Base-by-base conservation (phyloP, 768 basidiomycete species). In the Amylocystis lapponica region DNA sequence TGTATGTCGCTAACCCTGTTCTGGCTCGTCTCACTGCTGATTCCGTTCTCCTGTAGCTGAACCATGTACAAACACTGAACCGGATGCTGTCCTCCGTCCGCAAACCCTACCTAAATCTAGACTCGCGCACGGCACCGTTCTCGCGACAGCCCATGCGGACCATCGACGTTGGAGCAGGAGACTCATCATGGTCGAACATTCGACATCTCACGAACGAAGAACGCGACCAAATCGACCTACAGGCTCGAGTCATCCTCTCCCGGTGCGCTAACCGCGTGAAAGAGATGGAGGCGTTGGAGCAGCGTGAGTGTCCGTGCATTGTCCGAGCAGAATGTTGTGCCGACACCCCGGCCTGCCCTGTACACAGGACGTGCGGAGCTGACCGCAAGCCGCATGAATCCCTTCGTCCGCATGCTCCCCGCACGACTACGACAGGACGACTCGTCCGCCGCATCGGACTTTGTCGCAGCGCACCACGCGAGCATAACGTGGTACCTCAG, bases 171-270 rank as follows among this genome's bases (percentile, higher is more conserved):
- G 43, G 48, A 14, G 49, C 45, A 40, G 59, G 74, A 36, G 64
- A 70, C 46, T 66, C 71, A 47, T 67, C 71, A 34, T 88, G 84
- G 85, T 62, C 72, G 14, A 74, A 75, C 40, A 69, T 89, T 39
- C 78, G 76, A 48, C 69, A 83, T 55, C 74, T 99, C 5, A 80
- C 81, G 8, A 93, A 97, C 58, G 81, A 89, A 49, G 94, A 99
- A 62, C 74, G 94, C 48, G 94, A 97, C 65, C 91, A 96, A 66
- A 88, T 99, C 41, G 96, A 99, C 71, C 67, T 93, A 47, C 87
- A 95, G 59, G 86, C 90, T 25, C 83, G 86, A 51, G 75, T 91
- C 54, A 84, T 96, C 42, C 70, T 98, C 37, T 76, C 81, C 38
- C 78, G 83, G 41, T 96, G 92, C 66, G 80, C 89, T 25, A 87